These are phyloP conservation scores for Saccharomycopsis fermentans DNA, from an alignment of 805 yeast species.

Conservation along the genomic window DNA sequence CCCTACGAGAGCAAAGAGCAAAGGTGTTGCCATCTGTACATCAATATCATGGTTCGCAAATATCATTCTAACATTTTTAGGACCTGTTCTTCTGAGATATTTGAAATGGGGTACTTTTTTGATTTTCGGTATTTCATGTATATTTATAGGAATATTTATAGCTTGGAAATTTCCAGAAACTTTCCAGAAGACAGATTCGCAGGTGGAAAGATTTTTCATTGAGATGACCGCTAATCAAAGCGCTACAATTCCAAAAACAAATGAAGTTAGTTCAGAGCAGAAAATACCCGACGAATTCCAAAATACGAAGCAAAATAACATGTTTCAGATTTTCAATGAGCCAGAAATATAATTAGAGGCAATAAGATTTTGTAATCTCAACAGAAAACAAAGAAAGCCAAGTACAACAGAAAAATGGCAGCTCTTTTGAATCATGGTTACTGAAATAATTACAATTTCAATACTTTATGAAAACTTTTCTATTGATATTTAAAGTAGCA, in stretches of 20 bases:
- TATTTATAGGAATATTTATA: conserved; percentile 26
- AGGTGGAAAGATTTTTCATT: conserved; percentile 21
- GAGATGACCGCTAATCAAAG: conserved; percentile 11
- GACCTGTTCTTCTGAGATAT: conserved; percentile 31
- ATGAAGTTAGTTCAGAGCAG: not conserved
- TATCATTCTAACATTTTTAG: conserved; percentile 29
- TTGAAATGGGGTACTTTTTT: conserved; percentile 34
- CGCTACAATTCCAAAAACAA: not conserved
- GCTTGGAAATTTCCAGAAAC: conserved; percentile 37
- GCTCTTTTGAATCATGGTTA: no score
- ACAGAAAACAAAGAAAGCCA: not conserved
- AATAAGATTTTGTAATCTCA: not conserved
- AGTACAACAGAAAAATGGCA: no score
- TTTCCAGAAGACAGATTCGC: conserved; percentile 22
- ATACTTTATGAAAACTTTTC: no score
- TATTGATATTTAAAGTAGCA: no score
- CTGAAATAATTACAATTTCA: no score
- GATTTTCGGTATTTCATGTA: conserved; percentile 28
- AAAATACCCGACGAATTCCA: not conserved
- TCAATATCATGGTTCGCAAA: conserved; percentile 35
- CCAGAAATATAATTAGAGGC: not conserved
- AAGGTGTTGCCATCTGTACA: conserved; percentile 38
- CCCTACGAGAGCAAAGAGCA: conserved; percentile 34
- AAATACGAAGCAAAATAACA: not conserved
- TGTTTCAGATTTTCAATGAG: not conserved